These are phyloP conservation scores for Coprinellus aureogranulatus DNA, from an alignment of 768 basidiomycete genomes.

Conservation along the genomic window DNA sequence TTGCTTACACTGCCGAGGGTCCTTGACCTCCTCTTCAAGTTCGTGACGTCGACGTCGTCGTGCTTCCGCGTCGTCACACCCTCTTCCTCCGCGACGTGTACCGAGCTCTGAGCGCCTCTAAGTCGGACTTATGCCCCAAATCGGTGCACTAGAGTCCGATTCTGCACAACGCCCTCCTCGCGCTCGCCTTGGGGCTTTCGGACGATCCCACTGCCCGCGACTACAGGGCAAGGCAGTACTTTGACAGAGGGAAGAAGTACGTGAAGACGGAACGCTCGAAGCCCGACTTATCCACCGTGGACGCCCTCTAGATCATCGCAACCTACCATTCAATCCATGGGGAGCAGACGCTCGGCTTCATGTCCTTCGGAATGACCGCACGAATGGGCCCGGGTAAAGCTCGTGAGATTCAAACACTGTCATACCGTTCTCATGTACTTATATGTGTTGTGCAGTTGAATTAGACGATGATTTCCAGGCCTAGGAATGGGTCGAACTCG, in stretches of 20 bases:
- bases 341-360: slow-evolving; percentile 47
- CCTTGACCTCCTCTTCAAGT: slow-evolving; percentile 45
- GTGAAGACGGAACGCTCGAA: slow-evolving; percentile 46
- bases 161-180: no score
- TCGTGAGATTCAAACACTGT: slow-evolving; percentile 48
- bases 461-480: slow-evolving; percentile 56
- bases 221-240: slow-evolving; percentile 39
- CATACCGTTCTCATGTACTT: no score
- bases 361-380: slow-evolving; percentile 56
- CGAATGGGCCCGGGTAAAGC: slow-evolving; percentile 61
- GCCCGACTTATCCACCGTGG: slow-evolving; percentile 44
- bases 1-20: not conserved
- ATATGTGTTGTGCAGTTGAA: no score
- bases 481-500: slow-evolving; percentile 52
- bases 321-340: slow-evolving; percentile 47
- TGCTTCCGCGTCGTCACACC: slow-evolving; percentile 46
- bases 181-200: slow-evolving; percentile 42
- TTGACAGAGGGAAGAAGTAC: slow-evolving; percentile 43
- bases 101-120: slow-evolving; percentile 34
- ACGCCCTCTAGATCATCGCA: slow-evolving; percentile 41
- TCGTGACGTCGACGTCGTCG: slow-evolving; percentile 50
- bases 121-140: slow-evolving; percentile 37
- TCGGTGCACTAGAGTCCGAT: slow-evolving; percentile 67
- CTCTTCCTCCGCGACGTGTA: slow-evolving; percentile 52
- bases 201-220: slow-evolving; percentile 44